Conservation (phyloP, 139 green algal species). For the Astrephomene gubernaculifera region DNA sequence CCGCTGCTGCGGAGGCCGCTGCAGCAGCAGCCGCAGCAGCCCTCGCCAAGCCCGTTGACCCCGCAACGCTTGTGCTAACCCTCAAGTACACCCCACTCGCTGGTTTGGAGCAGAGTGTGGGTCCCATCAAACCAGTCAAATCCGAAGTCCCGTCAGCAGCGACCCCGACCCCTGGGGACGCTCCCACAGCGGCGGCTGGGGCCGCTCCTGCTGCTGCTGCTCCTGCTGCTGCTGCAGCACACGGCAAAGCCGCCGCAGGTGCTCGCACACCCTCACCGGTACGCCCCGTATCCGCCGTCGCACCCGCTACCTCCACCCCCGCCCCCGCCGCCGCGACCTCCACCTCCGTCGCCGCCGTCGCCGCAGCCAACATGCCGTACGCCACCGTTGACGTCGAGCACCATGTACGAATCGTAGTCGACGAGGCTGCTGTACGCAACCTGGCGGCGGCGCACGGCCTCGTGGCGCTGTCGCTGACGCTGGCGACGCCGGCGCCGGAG, state of each 20-base stretch:
- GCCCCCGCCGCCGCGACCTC: too few species aligned
- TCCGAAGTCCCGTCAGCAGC: neutral
- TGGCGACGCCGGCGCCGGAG: conserved; percentile 13
- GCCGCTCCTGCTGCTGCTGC: neutral
- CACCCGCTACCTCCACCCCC: too few species aligned
- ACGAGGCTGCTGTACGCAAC: conserved; percentile 45
- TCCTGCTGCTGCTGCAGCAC: neutral
- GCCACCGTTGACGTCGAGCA: conserved; percentile 29
- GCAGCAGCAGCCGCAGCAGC: neutral
- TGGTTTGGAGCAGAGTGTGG: neutral
- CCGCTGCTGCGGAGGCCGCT: neutral
- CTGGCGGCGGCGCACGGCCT: conserved; percentile 40
- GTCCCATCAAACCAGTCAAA: conserved; percentile 17
- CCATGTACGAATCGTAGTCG: conserved; percentile 43
- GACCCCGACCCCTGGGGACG: neutral
- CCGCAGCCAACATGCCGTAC: neutral
- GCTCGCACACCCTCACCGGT: too few species aligned
- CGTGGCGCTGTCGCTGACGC: conserved; percentile 34
- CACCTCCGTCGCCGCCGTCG: neutral
- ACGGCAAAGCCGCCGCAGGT: too few species aligned
- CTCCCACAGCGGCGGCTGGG: neutral
- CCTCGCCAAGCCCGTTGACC: conserved; percentile 22
- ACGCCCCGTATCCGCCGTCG: too few species aligned
- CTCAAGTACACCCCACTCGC: conserved; percentile 32
- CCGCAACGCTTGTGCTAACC: neutral